Evolutionary conservation across 495 filamentous ascomycete species (phyloP).

Genomic region (Astrothelium subdiscretum): DNA sequence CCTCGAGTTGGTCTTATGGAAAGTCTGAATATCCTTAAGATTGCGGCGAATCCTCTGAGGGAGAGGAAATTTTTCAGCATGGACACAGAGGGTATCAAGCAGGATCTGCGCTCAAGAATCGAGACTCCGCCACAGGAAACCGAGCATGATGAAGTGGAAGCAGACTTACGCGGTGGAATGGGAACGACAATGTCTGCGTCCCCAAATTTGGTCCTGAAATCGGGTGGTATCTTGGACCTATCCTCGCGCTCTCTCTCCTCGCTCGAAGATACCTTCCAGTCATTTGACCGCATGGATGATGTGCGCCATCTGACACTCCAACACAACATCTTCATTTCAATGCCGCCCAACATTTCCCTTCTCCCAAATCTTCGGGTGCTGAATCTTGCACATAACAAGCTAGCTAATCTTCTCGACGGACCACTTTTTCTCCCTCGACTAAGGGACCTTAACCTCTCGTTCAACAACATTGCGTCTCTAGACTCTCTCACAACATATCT

Average conservation of each 20-base stretch:
- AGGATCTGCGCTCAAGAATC: slow-evolving; percentile 56
- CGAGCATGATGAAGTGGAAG: slow-evolving; percentile 6
- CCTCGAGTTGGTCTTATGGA: slow-evolving; percentile 72
- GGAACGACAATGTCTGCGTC: neutral
- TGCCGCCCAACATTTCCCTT: slow-evolving; percentile 36
- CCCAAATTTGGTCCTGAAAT: slow-evolving; percentile 6
- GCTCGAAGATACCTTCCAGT: slow-evolving; percentile 37
- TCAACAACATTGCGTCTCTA: slow-evolving; percentile 56
- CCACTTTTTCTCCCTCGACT: slow-evolving; percentile 59
- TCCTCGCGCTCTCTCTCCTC: slow-evolving; percentile 38
- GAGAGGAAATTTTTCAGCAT: slow-evolving; percentile 77
- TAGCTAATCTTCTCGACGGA: slow-evolving; percentile 54
- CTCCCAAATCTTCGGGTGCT: slow-evolving; percentile 52
- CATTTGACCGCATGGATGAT: slow-evolving; percentile 32
- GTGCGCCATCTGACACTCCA: slow-evolving; percentile 53
- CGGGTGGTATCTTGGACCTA: slow-evolving; percentile 27
- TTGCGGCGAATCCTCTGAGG: slow-evolving; percentile 76
- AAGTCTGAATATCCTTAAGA: slow-evolving; percentile 53
- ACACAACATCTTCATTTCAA: slow-evolving; percentile 58
- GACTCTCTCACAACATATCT: slow-evolving; percentile 50
- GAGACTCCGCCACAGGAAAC: slow-evolving; percentile 33
- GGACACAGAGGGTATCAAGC: slow-evolving; percentile 71
- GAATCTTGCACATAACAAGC: slow-evolving; percentile 68
- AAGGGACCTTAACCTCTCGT: slow-evolving; percentile 58
- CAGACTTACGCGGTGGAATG: slow-evolving; percentile 2